phyloP scores from a whole-genome alignment of 371 early-diverging fungal genomes.

The Syncephalis plumigaleata region DNA sequence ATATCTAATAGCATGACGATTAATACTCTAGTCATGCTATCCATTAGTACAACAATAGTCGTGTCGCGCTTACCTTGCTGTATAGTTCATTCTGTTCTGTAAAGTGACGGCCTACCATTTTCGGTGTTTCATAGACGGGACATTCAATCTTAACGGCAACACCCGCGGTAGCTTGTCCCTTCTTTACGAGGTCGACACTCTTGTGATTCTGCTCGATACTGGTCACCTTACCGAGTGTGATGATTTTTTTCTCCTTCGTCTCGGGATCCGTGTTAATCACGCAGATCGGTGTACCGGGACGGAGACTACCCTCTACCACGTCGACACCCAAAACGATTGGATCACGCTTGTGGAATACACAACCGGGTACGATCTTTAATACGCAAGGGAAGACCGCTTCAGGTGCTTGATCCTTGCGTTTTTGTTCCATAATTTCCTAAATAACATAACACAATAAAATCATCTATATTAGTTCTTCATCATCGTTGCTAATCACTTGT shows the following conservation, averaged over 20 bases:
- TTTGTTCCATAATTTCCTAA: constrained; percentile 55
- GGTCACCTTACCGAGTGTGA: constrained; percentile 82
- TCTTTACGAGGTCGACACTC: constrained; percentile 61
- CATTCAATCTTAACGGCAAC: constrained; percentile 97
- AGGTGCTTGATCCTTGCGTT: constrained; percentile 75
- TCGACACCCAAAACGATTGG: constrained; percentile 98
- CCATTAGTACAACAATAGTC: too few species aligned
- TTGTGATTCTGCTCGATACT: constrained; percentile 97
- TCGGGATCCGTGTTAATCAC: constrained; percentile 70
- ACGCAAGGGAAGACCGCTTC: constrained; percentile 95
- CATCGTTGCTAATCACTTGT: not conserved
- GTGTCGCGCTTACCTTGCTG: constrained; percentile 5
- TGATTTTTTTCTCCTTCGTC: constrained; percentile 45
- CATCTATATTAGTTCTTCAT: too few species aligned
- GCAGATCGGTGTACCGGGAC: constrained; percentile 90
- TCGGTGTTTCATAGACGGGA: constrained; percentile 68
- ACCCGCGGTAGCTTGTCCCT: constrained; percentile 71
- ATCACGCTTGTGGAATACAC: constrained; percentile 91
- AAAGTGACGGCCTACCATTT: constrained; percentile 94
- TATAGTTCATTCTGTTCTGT: constrained; percentile 70
- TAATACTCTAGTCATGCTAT: too few species aligned
- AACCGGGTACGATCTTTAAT: constrained; percentile 86
- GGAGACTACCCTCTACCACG: constrained; percentile 86
- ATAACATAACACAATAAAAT: too few species aligned
- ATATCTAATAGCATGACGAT: too few species aligned